phyloP scores from a whole-genome alignment of 2,329 filamentous ascomycete species.

The Aureobasidium sp. region DNA sequence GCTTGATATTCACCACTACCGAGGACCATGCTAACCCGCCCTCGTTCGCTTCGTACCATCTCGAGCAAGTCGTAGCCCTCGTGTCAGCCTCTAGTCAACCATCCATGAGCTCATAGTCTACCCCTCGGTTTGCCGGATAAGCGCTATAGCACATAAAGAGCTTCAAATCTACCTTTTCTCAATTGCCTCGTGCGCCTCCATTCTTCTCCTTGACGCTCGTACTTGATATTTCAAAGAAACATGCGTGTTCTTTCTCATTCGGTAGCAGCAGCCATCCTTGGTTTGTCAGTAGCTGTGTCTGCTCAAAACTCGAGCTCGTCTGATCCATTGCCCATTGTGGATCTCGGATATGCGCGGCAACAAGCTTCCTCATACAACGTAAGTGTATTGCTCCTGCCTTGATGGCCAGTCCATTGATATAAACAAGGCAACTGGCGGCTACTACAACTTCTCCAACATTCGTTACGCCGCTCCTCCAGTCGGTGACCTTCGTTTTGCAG shows the following conservation, averaged over 20 bases:
- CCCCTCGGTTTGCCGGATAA: background rate
- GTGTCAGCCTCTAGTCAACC: background rate
- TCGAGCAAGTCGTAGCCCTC: background rate
- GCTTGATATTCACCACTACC: background rate
- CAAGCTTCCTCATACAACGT: slow-evolving; percentile 40
- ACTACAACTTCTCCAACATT: slow-evolving; percentile 44
- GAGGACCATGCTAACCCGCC: background rate
- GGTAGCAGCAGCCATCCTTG: background rate
- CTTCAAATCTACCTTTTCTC: background rate
- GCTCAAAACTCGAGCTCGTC: slow-evolving; percentile 10
- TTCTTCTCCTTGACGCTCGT: background rate
- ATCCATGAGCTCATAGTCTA: background rate
- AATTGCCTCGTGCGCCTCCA: background rate
- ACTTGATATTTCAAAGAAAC: background rate
- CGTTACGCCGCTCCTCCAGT: slow-evolving; percentile 48
- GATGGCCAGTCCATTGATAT: background rate
- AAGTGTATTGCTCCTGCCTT: background rate
- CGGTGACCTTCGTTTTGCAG: slow-evolving; percentile 43
- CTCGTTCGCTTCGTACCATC: background rate
- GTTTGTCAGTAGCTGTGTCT: background rate
- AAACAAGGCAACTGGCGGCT: slow-evolving; percentile 16
- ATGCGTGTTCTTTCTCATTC: background rate
- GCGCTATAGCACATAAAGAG: background rate
- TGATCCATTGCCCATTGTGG: slow-evolving; percentile 35
- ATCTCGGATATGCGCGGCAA: slow-evolving; percentile 48